These are phyloP conservation scores for Neurospora sp. DNA, from an alignment of 495 filamentous ascomycete genomes.

Conservation along the genomic window DNA sequence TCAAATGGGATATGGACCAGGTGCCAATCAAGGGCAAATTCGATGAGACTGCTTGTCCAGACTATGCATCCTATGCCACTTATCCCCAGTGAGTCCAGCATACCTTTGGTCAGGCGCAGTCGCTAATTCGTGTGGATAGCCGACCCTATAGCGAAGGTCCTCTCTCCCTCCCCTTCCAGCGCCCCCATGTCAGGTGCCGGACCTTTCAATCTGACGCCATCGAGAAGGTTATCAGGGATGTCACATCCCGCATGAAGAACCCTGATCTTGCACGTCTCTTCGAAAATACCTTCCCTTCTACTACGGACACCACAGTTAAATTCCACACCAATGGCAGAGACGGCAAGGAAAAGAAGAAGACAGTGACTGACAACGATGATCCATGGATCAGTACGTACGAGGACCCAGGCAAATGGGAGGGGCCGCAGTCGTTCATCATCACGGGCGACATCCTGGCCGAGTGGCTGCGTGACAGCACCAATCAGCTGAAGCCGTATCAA, in stretches of 20 bases:
- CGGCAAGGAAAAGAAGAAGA: slow-evolving; percentile 20
- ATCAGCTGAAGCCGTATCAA: slow-evolving; percentile 88
- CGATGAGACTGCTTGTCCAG: slow-evolving; percentile 33
- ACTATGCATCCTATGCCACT: slow-evolving; percentile 41
- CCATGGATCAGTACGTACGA: slow-evolving; percentile 4
- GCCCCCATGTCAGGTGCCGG: slow-evolving; percentile 69
- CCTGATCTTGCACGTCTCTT: slow-evolving; percentile 88
- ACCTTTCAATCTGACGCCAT: slow-evolving; percentile 80
- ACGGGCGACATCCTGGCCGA: slow-evolving; percentile 99
- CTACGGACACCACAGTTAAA: slow-evolving; percentile 78
- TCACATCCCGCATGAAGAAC: slow-evolving; percentile 70
- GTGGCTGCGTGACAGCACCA: slow-evolving; percentile 95
- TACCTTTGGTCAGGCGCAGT: not conserved
- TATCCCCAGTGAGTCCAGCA: slow-evolving; percentile 30
- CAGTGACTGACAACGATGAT: not conserved
- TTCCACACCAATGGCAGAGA: slow-evolving; percentile 42
- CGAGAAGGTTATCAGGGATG: slow-evolving; percentile 75
- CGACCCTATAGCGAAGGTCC: slow-evolving; percentile 70
- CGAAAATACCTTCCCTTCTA: slow-evolving; percentile 95
- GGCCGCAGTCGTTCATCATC: slow-evolving; percentile 87
- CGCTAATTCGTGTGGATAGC: slow-evolving; percentile 26
- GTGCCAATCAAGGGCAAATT: slow-evolving; percentile 13
- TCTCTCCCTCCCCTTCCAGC: slow-evolving; percentile 78
- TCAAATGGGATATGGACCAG: slow-evolving; percentile 8
- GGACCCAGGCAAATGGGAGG: slow-evolving; percentile 60